Percentiles rank a stretch among this genome's conserved stretches.
Evolutionary conservation across 2,329 filamentous ascomycete species (phyloP).

Genomic region (Penicillium corylophilum): DNA sequence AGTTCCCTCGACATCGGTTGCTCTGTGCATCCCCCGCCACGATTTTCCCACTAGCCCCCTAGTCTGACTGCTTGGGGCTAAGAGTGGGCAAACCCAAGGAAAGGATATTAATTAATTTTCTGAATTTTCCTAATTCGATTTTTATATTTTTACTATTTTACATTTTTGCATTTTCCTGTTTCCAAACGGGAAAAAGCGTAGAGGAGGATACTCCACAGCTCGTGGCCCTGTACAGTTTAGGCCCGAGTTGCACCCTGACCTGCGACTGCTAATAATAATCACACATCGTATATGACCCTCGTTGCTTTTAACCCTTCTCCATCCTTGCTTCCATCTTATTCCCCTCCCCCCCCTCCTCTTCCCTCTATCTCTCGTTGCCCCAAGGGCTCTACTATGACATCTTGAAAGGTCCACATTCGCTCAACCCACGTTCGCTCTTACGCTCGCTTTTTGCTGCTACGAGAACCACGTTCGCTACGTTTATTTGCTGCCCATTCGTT

Average conservation of each 20-base stretch:
- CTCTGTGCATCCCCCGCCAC: constrained; percentile 27
- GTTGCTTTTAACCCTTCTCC: constrained; percentile 28
- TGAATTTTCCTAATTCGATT: not conserved
- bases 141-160: not conserved
- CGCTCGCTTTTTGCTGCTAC: constrained; percentile 39
- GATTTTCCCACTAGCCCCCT: constrained; percentile 28
- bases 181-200: constrained; percentile 9
- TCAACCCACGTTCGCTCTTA: constrained; percentile 38
- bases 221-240: constrained; percentile 25
- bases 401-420: constrained; percentile 34
- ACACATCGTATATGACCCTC: constrained; percentile 19
- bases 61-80: constrained; percentile 9
- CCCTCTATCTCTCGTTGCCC: constrained; percentile 8
- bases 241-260: constrained; percentile 23
- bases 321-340: constrained; percentile 24
- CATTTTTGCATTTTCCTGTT: not conserved
- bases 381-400: constrained; percentile 30
- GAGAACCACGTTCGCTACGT: constrained; percentile 43
- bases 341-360: constrained; percentile 17
- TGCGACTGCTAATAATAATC: constrained; percentile 29
- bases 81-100: constrained; percentile 5
- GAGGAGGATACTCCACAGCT: constrained; percentile 18
- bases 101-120: constrained; percentile 8
- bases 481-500: constrained; percentile 18
- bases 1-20: constrained; percentile 15